Conservation (phyloP, 805 yeast species). For the Metschnikowia orientalis region DNA sequence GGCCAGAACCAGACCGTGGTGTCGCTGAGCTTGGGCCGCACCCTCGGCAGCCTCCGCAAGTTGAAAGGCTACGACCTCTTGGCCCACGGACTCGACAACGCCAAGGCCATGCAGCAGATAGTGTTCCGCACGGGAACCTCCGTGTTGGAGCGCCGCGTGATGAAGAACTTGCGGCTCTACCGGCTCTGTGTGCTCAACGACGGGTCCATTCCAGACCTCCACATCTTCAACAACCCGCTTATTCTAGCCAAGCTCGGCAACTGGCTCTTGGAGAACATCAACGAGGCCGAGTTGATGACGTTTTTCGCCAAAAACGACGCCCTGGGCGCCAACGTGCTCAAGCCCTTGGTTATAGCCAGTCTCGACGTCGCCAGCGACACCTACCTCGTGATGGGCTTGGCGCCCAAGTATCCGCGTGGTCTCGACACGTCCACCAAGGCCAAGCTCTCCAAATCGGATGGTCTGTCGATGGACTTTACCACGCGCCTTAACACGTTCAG, state of each 20-base stretch:
- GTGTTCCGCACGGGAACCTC: conserved; percentile 86
- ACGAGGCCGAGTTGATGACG: conserved; percentile 58
- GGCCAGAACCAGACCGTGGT: conserved; percentile 15
- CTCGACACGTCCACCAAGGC: conserved; percentile 33
- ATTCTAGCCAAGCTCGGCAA: conserved; percentile 78
- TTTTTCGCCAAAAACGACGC: conserved; percentile 29
- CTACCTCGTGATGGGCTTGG: conserved; percentile 83
- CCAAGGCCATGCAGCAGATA: conserved; percentile 77
- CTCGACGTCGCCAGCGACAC: conserved; percentile 69
- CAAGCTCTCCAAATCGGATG: conserved; percentile 17
- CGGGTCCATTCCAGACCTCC: conserved; percentile 67
- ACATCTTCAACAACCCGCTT: conserved; percentile 77
- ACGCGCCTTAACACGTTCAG: conserved; percentile 76
- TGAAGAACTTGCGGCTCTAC: conserved; percentile 75
- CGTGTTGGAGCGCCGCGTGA: conserved; percentile 74
- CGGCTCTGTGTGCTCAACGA: conserved; percentile 85
- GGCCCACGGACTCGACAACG: conserved; percentile 70
- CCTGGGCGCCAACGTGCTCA: conserved; percentile 30
- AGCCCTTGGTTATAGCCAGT: conserved; percentile 85
- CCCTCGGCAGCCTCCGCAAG: conserved; percentile 21
- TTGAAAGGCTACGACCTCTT: conserved; percentile 49
- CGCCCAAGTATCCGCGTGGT: conserved; percentile 68
- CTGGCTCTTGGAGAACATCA: conserved; percentile 88
- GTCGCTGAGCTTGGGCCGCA: conserved; percentile 14
- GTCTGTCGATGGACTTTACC: conserved; percentile 30